Evolutionary conservation across 2,329 filamentous ascomycete genomes (phyloP).

Genomic region (Chaetomium olivaceum): DNA sequence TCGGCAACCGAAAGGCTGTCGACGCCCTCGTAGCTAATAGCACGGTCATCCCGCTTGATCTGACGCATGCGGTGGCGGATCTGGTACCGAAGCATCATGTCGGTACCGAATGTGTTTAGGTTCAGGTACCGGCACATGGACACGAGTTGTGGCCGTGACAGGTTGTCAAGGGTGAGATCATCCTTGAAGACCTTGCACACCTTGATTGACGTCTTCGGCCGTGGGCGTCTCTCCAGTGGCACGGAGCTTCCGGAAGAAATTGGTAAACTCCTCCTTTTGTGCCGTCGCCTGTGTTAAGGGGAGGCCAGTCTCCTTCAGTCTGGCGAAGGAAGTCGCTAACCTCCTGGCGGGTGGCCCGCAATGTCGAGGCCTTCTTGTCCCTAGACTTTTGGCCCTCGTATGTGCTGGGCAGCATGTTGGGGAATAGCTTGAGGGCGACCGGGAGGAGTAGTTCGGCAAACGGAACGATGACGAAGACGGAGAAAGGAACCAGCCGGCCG

Average conservation of each 20-base stretch:
- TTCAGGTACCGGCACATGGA: constrained; percentile 99
- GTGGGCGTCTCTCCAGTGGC: constrained; percentile 89
- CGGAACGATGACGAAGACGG: constrained; percentile 93
- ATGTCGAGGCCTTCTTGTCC: constrained; percentile 78
- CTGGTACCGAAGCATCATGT: constrained; percentile 96
- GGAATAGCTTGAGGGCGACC: constrained; percentile 90
- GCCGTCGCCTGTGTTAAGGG: constrained; percentile 81
- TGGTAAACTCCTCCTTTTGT: constrained; percentile 89
- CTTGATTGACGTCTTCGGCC: constrained; percentile 90
- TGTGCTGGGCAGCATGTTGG: constrained; percentile 94
- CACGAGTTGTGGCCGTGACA: constrained; percentile 91
- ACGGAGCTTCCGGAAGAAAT: constrained; percentile 96
- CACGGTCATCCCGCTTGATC: constrained; percentile 96
- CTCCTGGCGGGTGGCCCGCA: constrained; percentile 87
- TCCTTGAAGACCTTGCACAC: constrained; percentile 99
- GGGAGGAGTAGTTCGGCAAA: constrained; percentile 93
- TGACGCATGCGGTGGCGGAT: constrained; percentile 97
- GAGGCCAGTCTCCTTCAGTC: constrained; percentile 89
- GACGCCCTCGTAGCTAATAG: constrained; percentile 91
- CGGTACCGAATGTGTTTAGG: constrained; percentile 93
- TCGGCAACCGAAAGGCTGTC: constrained; percentile 91
- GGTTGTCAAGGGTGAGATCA: constrained; percentile 93
- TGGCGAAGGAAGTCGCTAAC: constrained; percentile 87
- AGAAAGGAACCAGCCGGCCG: constrained; percentile 89
- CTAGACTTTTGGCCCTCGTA: constrained; percentile 91